Evolutionary conservation across 116 monocot species (phyloP), one percentile per base, ranked within the genome.

Genomic region (Thalassia testudinum): DNA sequence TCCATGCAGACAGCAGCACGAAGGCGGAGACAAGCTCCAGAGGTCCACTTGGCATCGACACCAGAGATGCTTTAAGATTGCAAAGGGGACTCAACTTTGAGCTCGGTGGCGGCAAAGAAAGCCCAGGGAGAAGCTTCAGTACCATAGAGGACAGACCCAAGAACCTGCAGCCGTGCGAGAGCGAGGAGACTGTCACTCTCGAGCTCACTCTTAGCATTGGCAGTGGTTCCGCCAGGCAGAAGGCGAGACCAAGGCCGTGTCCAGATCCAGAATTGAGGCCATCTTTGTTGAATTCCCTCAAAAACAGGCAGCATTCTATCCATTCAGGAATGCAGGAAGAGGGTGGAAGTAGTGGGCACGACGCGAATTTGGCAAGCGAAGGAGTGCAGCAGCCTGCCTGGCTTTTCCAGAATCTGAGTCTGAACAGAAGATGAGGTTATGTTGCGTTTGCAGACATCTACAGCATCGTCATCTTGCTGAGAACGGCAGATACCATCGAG

Each of bases 201-300:
- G 70, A 73, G 27, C 51, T 78, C 37, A 78, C 59, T 7, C 34
- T 78, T 27, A 60, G 78, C 55, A 62, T 73, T 15, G 73, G 78
- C 13, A n/a, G 57, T 34, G 52, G 70, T 37, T 0, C 45, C 0
- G 29, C 43, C 24, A 66, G 47, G 62, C 70, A 58, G 26, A 53
- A 26, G 37, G 16, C 52, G n/a, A 26, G 45, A 15, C 43, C 45
- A 30, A 55, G 4, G 27, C 0, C 27, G 15, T 19, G 6, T 27
- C 1, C 1, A 25, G 30, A 29, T 19, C 14, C 29, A 18, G 7
- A 34, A 55, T 19, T 20, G 15, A 19, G 55, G 2, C 24, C 27
- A 55, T 42, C 25, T 2, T 8, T 45, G 12, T 25, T 13, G 5
- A 28, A 10, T 45, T 29, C 19, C 1, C 37, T 27, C 37, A 53